Conservation (phyloP, 768 basidiomycete species). For the Suillus hirtellus region DNA sequence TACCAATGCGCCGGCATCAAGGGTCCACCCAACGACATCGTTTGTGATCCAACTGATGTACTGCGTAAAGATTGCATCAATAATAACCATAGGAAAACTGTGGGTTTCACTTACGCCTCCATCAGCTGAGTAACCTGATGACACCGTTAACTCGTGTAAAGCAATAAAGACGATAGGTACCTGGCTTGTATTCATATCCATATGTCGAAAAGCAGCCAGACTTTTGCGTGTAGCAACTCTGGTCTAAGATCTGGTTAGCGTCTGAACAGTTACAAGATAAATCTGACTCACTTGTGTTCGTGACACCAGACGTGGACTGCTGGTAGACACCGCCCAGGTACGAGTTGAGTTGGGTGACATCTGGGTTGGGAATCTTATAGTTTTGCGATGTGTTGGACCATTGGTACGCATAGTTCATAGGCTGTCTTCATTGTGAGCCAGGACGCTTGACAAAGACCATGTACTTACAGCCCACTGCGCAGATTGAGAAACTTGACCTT, state of each 20-base stretch:
- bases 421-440: constrained; percentile 40
- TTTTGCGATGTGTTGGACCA: constrained; percentile 70
- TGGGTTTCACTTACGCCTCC: constrained; percentile 44
- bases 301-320: constrained; percentile 77
- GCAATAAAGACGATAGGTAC: constrained; percentile 30
- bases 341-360: constrained; percentile 54
- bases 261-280: not conserved
- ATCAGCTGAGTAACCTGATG: constrained; percentile 32
- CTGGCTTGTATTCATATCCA: constrained; percentile 81
- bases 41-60: constrained; percentile 83
- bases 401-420: constrained; percentile 71
- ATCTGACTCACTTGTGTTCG: constrained; percentile 50
- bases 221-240: constrained; percentile 60
- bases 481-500: constrained; percentile 77
- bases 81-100: not conserved
- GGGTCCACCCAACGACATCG: constrained; percentile 64
- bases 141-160: constrained; percentile 4
- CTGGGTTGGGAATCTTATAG: constrained; percentile 53
- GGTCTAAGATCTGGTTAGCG: constrained; percentile 43
- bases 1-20: constrained; percentile 61
- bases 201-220: constrained; percentile 64
- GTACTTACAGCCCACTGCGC: constrained; percentile 74
- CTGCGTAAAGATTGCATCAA: constrained; percentile 28
- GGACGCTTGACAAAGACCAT: not conserved
- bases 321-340: constrained; percentile 81